A percentile compares a stretch with the other conserved stretches of the same genome.
Conservation (phyloP, 176 grass and related monocot genomes). For the Cenchrus fungigraminus region DNA sequence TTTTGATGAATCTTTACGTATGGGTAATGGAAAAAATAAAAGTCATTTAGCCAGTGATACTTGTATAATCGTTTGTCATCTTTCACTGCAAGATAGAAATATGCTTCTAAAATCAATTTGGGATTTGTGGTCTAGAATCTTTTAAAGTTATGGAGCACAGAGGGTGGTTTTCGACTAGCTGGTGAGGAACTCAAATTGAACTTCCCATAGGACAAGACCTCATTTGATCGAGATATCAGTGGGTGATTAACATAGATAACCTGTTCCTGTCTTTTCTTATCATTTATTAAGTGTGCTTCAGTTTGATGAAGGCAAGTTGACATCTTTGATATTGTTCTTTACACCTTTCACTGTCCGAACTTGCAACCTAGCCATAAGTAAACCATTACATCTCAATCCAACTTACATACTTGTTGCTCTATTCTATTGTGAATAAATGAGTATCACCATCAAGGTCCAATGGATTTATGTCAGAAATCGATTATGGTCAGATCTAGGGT, state of each 20-base stretch:
- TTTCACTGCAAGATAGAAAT: background rate
- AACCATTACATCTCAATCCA: slow-evolving; percentile 3
- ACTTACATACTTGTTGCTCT: background rate
- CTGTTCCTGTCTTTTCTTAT: background rate
- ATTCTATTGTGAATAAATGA: background rate
- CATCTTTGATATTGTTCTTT: background rate
- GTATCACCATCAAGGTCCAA: background rate
- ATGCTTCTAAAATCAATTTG: slow-evolving; percentile 16
- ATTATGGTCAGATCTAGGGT: background rate
- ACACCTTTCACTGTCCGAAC: background rate
- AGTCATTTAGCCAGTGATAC: background rate
- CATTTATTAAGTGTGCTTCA: background rate
- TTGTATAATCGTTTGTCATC: background rate
- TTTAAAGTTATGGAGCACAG: background rate
- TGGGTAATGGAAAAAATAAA: background rate
- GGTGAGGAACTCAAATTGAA: background rate
- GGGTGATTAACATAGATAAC: background rate
- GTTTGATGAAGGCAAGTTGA: background rate
- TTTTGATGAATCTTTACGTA: background rate
- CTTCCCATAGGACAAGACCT: background rate
- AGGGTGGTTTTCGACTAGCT: background rate
- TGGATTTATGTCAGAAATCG: background rate
- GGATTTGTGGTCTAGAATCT: slow-evolving; percentile 3
- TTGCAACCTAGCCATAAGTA: background rate
- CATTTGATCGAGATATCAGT: background rate